Percentiles rank a stretch among this genome's conserved stretches.
These are phyloP conservation scores for Protea cynaroides DNA, from an alignment of 164 flowering plant genomes.

Conservation along the genomic window DNA sequence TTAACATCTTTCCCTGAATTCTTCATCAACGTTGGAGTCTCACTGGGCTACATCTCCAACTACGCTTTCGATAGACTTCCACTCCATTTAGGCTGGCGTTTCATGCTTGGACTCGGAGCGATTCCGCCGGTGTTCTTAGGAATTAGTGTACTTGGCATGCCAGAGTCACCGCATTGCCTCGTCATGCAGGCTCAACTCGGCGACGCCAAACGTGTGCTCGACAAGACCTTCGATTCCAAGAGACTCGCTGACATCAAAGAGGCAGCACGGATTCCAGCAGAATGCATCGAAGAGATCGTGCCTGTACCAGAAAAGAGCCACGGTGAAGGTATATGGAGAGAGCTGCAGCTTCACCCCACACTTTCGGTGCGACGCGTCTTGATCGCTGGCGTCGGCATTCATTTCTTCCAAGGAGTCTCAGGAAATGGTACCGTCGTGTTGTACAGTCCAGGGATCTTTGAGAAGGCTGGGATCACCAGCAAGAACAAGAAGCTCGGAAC, in stretches of 20 bases:
- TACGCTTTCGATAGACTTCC: conserved; percentile 12
- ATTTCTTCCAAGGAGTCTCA: conserved; percentile 17
- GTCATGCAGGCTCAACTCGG: conserved; percentile 22
- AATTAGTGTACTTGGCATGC: conserved; percentile 12
- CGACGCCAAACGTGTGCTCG: conserved; percentile 14
- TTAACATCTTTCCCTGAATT: conserved; percentile 47
- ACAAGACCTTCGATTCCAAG: conserved; percentile 9
- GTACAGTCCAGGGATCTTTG: conserved; percentile 18
- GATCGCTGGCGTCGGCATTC: conserved; percentile 19
- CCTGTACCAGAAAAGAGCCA: conserved; percentile 9
- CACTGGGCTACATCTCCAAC: conserved; percentile 19
- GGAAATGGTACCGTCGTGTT: conserved; percentile 18
- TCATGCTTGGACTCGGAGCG: conserved; percentile 25
- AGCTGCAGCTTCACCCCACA: conserved; percentile 10
- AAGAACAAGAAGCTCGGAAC: conserved; percentile 10
- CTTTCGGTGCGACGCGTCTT: conserved; percentile 15
- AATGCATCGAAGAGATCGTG: conserved; percentile 10
- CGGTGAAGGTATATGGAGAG: conserved; percentile 22
- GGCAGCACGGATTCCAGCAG: conserved; percentile 16
- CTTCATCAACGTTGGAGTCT: conserved; percentile 38
- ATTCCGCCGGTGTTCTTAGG: conserved; percentile 15
- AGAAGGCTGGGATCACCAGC: conserved; percentile 19
- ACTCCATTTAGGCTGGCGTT: conserved; percentile 16
- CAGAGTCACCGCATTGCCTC: conserved; percentile 25
- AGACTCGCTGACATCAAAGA: conserved; percentile 19